Base-by-base conservation (phyloP, 768 basidiomycete species). In the Hygrophoropsis aurantiaca region DNA sequence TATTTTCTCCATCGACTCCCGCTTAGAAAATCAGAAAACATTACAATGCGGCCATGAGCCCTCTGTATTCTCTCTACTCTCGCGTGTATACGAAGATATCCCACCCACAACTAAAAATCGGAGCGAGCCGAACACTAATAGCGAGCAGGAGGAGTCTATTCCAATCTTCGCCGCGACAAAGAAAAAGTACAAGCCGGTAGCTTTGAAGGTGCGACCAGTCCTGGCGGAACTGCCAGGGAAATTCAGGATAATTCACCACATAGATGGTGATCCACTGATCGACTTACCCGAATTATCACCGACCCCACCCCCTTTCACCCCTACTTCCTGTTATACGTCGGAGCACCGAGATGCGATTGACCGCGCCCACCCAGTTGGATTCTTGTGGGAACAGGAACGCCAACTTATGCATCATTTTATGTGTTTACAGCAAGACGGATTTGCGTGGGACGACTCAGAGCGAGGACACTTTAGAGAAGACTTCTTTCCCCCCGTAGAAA, bases 381-480 rank as follows among this genome's bases (percentile, higher is more conserved):
- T 53, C 10, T 13, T 56, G 0, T 46, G 38, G 46, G 42, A 45
- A 1, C 42, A 53, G 4, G 49, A 56, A 34, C 4, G 18, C 0
- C 44, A 44, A 9, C 43, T 56, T 0, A 24, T 25, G 4, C 30
- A 19, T 0, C 56, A 70, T n/a, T 39, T 72, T 2, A 55, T 75
- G 46, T 52, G n/a, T 42, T 16, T 18, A 46, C 13, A 63, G 72
- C 3, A 54, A 74, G 21, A 8, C 51, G 0, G 70, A 49, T 0
- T 78, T 26, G 71, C 74, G 0, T 78, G 70, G 72, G 47, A 64
- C 3, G 67, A 75, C 8, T 7, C 33, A 0, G 69, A 78, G 41
- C 57, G 61, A 10, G 72, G 76, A 1, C 34, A 37, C 0, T 73
- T 74, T 20, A 39, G 44, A 1, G 40, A 59, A 1, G 59, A 73